Evolutionary conservation across 371 early-diverging fungal species (phyloP), one percentile per base, ranked within the genome.

Genomic region (Gilbertella persicaria): DNA sequence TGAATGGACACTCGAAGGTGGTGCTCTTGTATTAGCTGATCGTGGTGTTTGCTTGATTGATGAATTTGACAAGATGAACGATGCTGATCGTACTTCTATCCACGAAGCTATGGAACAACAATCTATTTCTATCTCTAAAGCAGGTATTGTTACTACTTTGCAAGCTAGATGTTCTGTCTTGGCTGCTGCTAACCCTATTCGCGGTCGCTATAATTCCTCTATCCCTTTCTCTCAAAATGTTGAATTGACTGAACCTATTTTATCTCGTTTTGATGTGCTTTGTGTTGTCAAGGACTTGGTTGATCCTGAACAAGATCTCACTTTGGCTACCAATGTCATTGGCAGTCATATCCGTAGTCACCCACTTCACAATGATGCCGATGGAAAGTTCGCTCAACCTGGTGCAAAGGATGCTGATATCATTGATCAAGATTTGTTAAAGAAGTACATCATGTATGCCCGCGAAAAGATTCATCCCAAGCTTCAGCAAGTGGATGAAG

Each of bases 101-200:
- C 99, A 99, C 85, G 99, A 99, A 79, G 99, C 98, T n/a, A 99
- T 99, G 99, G 99, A 99, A 75, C 99, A 99, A 71, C 99, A 99
- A 72, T 88, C 91, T 63, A 98, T 99, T 56, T 96, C 96, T 39
- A 92, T 99, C 33, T 94, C 96, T 45, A 99, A 99, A 71, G 99
- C 99, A 23, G 71, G 97, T 66, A 99, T 99, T 53, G 94, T 98
- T 41, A 93, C 99, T 1, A 89, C 95, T 1, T 79, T 99, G 20
- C 93, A 97, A 58, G 99, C 99, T 1, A 87, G 99, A 50, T 98
- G 98, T 67, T 83, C 96, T 1, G 89, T 99, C 33, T 83, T 99
- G 50, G 98, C 99, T 4, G 99, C 99, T 5, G 99, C 99, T 50
- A 99, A 99, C 76, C 99, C 99, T 35, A 89, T 95, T 48, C 84